These are phyloP conservation scores for Axilococcus clingmanii DNA, from an alignment of 139 green algal species.

Conservation along the genomic window DNA sequence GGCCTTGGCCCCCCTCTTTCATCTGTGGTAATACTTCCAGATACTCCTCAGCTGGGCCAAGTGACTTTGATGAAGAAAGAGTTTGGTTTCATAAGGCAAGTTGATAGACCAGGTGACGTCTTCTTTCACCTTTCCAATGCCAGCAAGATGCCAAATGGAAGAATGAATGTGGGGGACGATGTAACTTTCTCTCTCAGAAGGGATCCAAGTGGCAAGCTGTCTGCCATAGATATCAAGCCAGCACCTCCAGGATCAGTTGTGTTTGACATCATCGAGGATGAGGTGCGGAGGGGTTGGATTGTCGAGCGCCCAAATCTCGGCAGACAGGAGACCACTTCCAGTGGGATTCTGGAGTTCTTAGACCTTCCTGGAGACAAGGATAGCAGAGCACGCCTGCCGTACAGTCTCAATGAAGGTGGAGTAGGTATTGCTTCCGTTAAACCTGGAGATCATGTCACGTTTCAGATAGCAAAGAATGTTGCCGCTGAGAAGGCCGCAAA, in stretches of 20 bases:
- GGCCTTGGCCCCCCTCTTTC: too few species aligned
- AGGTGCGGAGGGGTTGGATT: constrained; percentile 17
- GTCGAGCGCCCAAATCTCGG: constrained; percentile 13
- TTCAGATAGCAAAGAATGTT: constrained; percentile 29
- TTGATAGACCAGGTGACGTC: constrained; percentile 21
- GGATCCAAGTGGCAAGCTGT: constrained; percentile 20
- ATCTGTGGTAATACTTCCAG: too few species aligned
- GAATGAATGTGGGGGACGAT: constrained; percentile 30
- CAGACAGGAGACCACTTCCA: constrained; percentile 15
- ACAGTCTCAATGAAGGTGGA: neutral
- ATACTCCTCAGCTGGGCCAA: constrained; percentile 19
- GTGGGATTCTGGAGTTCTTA: constrained; percentile 27
- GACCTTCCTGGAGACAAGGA: constrained; percentile 2
- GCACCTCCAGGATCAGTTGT: constrained; percentile 23
- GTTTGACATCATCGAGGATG: constrained; percentile 27
- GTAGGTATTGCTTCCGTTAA: neutral
- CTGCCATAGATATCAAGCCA: constrained; percentile 14
- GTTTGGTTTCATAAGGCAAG: constrained; percentile 41
- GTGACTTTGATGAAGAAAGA: constrained; percentile 28
- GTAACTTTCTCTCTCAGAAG: constrained; percentile 31
- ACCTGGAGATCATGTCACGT: constrained; percentile 28
- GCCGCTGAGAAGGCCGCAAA: constrained; percentile 15
- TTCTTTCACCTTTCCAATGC: constrained; percentile 43
- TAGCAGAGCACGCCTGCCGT: neutral
- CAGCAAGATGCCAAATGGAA: neutral